A percentile compares a stretch with the other conserved stretches of the same genome.
These are phyloP conservation scores for Trypanosoma lewisi DNA, from an alignment of 208 protist genomes.

Conservation along the genomic window DNA sequence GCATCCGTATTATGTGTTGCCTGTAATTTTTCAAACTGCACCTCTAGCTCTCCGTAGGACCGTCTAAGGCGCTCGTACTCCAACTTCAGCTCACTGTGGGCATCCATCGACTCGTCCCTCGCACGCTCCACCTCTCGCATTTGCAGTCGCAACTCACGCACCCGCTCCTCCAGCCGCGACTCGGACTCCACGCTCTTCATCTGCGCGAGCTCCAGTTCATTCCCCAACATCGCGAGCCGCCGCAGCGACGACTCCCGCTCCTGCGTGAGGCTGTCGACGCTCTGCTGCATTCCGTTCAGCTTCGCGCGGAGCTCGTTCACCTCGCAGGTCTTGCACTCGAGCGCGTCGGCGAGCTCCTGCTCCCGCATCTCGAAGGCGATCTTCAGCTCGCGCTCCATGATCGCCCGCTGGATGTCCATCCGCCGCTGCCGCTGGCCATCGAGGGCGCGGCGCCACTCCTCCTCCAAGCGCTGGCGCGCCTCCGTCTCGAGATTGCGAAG, in stretches of 20 bases:
- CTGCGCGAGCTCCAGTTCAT: conserved; percentile 79
- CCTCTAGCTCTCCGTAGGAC: conserved; percentile 25
- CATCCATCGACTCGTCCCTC: conserved; percentile 30
- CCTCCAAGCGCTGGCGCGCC: conserved; percentile 51
- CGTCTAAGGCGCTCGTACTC: conserved; percentile 35
- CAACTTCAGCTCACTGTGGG: conserved; percentile 7
- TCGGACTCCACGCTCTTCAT: conserved; percentile 46
- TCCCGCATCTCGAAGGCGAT: conserved; percentile 47
- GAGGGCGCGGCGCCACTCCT: conserved; percentile 56
- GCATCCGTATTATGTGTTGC: conserved; percentile 14
- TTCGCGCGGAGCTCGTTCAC: conserved; percentile 47
- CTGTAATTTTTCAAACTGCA: conserved; percentile 26
- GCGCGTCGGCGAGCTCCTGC: conserved; percentile 38
- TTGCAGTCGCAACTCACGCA: conserved; percentile 25
- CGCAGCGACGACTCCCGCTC: conserved; percentile 66
- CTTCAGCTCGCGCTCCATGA: conserved; percentile 44
- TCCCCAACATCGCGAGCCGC: conserved; percentile 52
- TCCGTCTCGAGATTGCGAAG: conserved; percentile 54
- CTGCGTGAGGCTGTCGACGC: conserved; percentile 41
- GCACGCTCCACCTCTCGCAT: conserved; percentile 30
- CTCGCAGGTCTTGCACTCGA: conserved; percentile 41
- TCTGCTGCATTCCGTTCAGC: conserved; percentile 48
- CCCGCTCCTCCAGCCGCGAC: conserved; percentile 18
- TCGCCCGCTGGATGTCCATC: conserved; percentile 42
- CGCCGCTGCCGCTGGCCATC: conserved; percentile 48